Percentiles rank a stretch among this genome's conserved stretches.
Evolutionary conservation across 2,329 filamentous ascomycete species (phyloP).

Genomic region (Didymella pinodella): DNA sequence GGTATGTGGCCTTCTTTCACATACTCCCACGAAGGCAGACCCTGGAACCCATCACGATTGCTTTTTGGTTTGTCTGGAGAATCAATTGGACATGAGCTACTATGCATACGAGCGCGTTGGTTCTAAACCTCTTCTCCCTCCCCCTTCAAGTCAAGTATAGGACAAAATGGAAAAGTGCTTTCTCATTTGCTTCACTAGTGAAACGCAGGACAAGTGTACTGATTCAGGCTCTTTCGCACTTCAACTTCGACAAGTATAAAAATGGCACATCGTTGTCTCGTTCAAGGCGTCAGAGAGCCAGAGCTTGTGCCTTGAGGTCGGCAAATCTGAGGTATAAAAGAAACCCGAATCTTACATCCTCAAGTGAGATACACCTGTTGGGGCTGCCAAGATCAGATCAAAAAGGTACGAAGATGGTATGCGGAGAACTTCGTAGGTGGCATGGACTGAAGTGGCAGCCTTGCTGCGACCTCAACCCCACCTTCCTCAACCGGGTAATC

Average conservation of each 20-base stretch:
- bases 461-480: neutral
- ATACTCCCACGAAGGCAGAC: neutral
- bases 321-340: neutral
- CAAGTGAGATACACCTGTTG: too few relatives aligned
- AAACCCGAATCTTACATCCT: too few relatives aligned
- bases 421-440: neutral
- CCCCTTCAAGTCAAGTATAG: neutral
- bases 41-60: neutral
- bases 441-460: neutral
- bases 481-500: neutral
- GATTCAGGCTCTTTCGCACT: neutral
- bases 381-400: too few relatives aligned
- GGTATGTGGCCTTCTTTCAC: neutral
- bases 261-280: neutral
- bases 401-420: too few relatives aligned
- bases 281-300: neutral
- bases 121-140: neutral
- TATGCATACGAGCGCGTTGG: neutral
- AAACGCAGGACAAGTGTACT: neutral
- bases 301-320: neutral
- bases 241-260: neutral
- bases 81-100: neutral
- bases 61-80: neutral
- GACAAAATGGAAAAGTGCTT: constrained; percentile 1
- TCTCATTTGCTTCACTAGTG: neutral